phyloP scores from a whole-genome alignment of 768 basidiomycete genomes.

The Tulasnella sp. region DNA sequence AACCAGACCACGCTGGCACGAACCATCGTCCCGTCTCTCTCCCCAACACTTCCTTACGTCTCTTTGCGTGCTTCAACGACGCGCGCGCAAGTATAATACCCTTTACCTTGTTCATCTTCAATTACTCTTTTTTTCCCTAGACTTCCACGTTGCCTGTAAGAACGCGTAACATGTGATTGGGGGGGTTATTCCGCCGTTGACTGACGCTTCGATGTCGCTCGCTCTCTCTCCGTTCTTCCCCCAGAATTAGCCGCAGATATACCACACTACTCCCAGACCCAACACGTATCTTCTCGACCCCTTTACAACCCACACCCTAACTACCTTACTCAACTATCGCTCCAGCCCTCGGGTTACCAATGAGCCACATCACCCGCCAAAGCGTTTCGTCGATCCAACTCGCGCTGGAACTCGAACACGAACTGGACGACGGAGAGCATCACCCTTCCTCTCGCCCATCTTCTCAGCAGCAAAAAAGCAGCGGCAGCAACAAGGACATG shows the following conservation, averaged over 20 bases:
- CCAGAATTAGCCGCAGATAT: not conserved
- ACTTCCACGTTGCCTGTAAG: not conserved
- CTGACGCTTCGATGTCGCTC: not conserved
- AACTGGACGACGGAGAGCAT: slow-evolving; percentile 46
- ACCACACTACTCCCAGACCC: not conserved
- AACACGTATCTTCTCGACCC: not conserved
- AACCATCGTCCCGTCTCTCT: not conserved
- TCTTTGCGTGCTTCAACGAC: not conserved
- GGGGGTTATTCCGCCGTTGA: not conserved
- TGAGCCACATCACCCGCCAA: slow-evolving; percentile 22
- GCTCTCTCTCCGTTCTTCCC: not conserved
- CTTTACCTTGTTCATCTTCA: not conserved
- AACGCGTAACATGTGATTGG: not conserved
- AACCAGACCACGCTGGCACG: not conserved
- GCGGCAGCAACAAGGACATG: not conserved
- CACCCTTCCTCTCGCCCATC: slow-evolving; percentile 47
- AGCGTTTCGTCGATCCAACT: slow-evolving; percentile 53
- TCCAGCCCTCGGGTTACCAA: not conserved
- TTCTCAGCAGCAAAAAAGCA: slow-evolving; percentile 41
- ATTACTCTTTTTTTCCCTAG: not conserved
- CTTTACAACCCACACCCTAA: not conserved
- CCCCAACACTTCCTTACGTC: not conserved
- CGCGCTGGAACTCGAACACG: slow-evolving; percentile 71
- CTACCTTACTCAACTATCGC: not conserved
- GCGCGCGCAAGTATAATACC: not conserved